Evolutionary conservation across 31 red algal genomes (phyloP), one percentile per base, ranked within the genome.

Genomic region (Porphyra umbilicalis): DNA sequence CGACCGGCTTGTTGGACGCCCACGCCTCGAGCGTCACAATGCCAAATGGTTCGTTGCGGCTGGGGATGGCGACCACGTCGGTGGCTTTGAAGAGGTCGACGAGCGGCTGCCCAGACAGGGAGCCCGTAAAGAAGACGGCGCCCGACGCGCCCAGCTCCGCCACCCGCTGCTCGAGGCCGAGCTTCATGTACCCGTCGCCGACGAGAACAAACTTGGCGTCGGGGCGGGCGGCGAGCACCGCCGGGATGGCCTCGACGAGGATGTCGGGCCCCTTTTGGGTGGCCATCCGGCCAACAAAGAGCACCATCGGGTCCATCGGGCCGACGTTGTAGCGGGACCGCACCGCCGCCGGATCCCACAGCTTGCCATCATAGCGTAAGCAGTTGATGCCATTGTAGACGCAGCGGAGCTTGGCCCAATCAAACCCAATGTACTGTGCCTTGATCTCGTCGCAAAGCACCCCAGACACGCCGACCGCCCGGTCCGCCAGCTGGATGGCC

Each of bases 331-430:
- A 98, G 80, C 80, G 79, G 11, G 38, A 79, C 33, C 95, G 95
- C 0, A 94, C 95, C 77, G 94, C 84, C 6, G 88, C 89, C 4
- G 92, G 92, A 81, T 98, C 95, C 95, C 95, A 98, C 37, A 98
- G 79, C 13, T 89, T 90, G 34, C 95, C 95, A 82, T 98, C 95
- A 79, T 98, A 98, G 35, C 90, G 89, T 74, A 94, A 83, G 71
- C 91, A 94, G 76, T 98, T 94, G 80, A 98, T 98, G n/a, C 95
- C 95, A 57, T 98, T 98, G 87, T 98, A 94, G 8, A 98, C 95
- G 87, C 95, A 94, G 82, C 95, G 83, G 20, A 98, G 84, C 76
- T 98, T 96, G 35, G 89, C 90, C 94, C 94, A 96, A 57, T 96
- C 94, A 82, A 96, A 92, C 10, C 39, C 36, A 71, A 71, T 71